These are phyloP conservation scores for Dryas octopetala DNA, from an alignment of 306 rosid genomes.

Conservation along the genomic window DNA sequence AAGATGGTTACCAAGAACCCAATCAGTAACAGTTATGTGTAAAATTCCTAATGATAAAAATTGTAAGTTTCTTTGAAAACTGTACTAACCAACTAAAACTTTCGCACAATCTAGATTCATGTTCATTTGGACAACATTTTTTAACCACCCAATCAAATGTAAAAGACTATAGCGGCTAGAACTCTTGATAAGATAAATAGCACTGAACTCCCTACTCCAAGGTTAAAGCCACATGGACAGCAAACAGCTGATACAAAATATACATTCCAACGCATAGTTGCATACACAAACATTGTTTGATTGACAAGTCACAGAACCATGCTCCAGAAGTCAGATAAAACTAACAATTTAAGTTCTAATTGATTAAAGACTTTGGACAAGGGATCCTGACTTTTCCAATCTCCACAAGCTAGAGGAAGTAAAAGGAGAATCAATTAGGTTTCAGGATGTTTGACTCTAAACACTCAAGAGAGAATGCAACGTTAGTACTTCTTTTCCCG, in stretches of 20 bases:
- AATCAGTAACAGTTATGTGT: neutral
- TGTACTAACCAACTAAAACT: neutral
- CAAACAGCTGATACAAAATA: neutral
- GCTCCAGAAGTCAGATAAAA: neutral
- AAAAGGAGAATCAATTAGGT: neutral
- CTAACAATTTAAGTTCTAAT: neutral
- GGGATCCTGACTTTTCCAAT: neutral
- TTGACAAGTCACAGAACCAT: neutral
- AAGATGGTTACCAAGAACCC: neutral
- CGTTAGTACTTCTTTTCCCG: neutral
- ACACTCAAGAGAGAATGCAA: neutral
- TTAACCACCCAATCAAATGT: neutral
- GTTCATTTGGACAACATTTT: neutral
- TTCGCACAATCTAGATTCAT: neutral
- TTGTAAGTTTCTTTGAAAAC: neutral
- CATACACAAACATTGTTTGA: neutral
- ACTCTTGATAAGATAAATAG: neutral
- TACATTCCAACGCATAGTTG: neutral
- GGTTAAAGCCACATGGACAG: neutral
- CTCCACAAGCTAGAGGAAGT: neutral
- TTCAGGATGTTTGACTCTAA: conserved; percentile 2
- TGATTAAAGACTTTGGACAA: neutral
- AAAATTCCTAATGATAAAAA: neutral
- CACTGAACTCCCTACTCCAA: neutral
- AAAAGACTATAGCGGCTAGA: neutral